Percentiles rank a stretch among this genome's conserved stretches.
Conservation (phyloP, 805 yeast genomes). For the Saturnispora gosingensis region DNA sequence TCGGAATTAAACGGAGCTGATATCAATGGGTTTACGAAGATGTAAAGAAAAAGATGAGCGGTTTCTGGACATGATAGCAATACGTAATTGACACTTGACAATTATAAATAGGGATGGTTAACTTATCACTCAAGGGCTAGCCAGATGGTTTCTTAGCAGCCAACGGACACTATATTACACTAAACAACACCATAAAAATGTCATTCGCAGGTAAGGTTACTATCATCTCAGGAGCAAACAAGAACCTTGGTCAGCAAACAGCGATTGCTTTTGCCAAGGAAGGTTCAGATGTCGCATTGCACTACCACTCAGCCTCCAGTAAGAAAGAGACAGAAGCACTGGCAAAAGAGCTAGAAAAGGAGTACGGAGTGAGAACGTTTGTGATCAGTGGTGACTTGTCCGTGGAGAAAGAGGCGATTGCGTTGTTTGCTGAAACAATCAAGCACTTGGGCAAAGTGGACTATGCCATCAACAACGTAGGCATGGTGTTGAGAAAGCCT, state of each 20-base stretch:
- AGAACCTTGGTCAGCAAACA: slow-evolving; percentile 15
- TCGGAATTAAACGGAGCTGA: background rate
- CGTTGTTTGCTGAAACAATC: slow-evolving; percentile 39
- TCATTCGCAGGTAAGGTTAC: slow-evolving; percentile 12
- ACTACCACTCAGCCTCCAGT: slow-evolving; percentile 41
- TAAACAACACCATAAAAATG: background rate
- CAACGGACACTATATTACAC: background rate
- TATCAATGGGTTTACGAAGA: background rate
- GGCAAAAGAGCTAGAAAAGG: slow-evolving; percentile 28
- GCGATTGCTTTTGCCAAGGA: slow-evolving; percentile 43
- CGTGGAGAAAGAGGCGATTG: slow-evolving; percentile 32
- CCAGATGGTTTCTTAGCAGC: too few relatives aligned
- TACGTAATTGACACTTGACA: background rate
- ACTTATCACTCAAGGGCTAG: too few relatives aligned
- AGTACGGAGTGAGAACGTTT: slow-evolving; percentile 34
- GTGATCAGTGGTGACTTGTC: slow-evolving; percentile 35
- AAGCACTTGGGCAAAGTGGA: slow-evolving; percentile 42
- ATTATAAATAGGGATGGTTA: too few relatives aligned
- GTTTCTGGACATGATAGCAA: background rate
- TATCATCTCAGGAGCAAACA: slow-evolving; percentile 17
- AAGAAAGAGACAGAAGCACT: slow-evolving; percentile 29
- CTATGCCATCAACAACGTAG: slow-evolving; percentile 60
- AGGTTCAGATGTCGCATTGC: slow-evolving; percentile 46
- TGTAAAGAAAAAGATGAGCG: background rate
- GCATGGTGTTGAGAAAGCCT: slow-evolving; percentile 57